A percentile compares a stretch with the other conserved stretches of the same genome.
phyloP scores from a whole-genome alignment of 331 rosid species.

The Spiraea crenata region DNA sequence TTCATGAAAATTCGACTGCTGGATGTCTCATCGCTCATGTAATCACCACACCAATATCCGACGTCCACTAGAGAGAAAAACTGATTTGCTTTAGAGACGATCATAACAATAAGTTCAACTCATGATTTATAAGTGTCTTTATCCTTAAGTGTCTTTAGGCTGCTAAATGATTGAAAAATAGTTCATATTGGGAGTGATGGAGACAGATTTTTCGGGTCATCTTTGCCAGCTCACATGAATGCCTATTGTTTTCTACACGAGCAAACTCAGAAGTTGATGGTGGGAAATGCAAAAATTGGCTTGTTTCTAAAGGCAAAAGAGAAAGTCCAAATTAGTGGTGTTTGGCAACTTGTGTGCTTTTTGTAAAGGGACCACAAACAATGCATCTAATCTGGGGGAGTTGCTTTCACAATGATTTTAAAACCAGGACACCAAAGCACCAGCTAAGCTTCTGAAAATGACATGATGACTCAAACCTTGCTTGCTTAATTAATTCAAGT shows the following conservation, averaged over 20 bases:
- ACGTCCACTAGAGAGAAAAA: no score
- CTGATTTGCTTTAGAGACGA: neutral
- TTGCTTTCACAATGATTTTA: conserved; percentile 34
- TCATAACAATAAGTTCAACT: neutral
- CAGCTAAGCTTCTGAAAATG: conserved; percentile 42
- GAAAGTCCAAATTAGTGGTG: conserved; percentile 5
- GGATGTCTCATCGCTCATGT: no score
- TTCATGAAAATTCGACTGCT: no score
- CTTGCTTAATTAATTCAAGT: neutral
- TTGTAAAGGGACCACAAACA: conserved; percentile 27
- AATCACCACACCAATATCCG: no score
- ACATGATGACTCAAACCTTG: conserved; percentile 2
- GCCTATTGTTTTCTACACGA: neutral
- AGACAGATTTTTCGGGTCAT: conserved; percentile 10
- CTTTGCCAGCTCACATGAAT: conserved; percentile 18
- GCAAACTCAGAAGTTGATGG: conserved; percentile 23
- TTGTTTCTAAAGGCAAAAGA: conserved; percentile 23
- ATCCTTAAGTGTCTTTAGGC: neutral
- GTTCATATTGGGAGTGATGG: neutral
- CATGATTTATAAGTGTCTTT: neutral
- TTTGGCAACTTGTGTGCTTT: conserved; percentile 24
- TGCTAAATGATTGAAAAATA: conserved; percentile 15
- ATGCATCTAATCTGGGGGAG: conserved; percentile 20
- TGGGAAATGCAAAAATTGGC: conserved; percentile 23
- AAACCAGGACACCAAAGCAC: conserved; percentile 14